Evolutionary conservation across 345 rosid species (phyloP).

Genomic region (Eucalyptus sideroxylon): DNA sequence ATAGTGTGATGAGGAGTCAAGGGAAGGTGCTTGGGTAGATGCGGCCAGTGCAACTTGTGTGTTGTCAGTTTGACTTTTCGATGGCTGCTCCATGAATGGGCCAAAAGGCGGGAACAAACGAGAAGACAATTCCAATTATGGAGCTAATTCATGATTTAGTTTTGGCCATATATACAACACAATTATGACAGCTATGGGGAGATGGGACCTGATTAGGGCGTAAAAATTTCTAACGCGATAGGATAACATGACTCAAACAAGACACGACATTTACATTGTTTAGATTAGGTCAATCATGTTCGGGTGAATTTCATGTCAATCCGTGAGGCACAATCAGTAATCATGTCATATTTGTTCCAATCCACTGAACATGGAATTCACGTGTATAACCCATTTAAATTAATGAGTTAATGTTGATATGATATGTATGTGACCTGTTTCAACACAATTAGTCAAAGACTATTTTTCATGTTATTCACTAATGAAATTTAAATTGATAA

Average conservation of each 20-base stretch:
- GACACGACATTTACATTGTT: background rate
- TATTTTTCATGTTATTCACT: background rate
- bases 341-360: background rate
- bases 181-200: background rate
- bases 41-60: background rate
- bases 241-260: background rate
- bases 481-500: background rate
- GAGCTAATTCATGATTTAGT: background rate
- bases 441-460: background rate
- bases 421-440: background rate
- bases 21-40: background rate
- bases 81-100: background rate
- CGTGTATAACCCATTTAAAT: background rate
- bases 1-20: background rate
- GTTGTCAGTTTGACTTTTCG: background rate
- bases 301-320: background rate
- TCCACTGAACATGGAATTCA: background rate
- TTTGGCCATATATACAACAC: background rate
- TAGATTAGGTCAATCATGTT: background rate
- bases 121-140: background rate
- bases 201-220: background rate
- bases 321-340: fast-evolving
- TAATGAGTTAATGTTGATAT: background rate
- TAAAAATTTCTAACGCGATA: background rate
- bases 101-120: background rate